A percentile compares a stretch with the other conserved stretches of the same genome.
phyloP scores from a whole-genome alignment of 2,329 filamentous ascomycete genomes.

The Grosmannia penicillata region DNA sequence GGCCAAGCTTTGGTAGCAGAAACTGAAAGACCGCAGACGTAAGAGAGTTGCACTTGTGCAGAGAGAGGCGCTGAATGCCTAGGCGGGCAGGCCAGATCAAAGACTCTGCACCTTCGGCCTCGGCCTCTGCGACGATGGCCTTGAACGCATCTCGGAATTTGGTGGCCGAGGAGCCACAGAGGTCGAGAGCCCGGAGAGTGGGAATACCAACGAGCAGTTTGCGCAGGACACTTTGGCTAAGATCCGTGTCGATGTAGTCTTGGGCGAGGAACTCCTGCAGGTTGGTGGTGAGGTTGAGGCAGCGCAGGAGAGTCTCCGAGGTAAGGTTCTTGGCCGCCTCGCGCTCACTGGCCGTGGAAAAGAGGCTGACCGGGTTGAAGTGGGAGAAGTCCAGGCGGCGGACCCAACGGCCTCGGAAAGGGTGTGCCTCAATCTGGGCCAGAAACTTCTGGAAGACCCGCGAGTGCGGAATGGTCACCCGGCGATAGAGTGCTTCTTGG shows the following conservation, averaged over 20 bases:
- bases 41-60: slow-evolving; percentile 66
- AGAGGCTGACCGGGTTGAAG: slow-evolving; percentile 67
- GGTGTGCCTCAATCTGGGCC: slow-evolving; percentile 50
- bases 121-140: slow-evolving; percentile 25
- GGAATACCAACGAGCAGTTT: slow-evolving; percentile 57
- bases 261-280: slow-evolving; percentile 66
- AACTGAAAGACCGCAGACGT: slow-evolving; percentile 51
- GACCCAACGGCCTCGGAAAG: slow-evolving; percentile 58
- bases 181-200: slow-evolving; percentile 53
- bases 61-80: slow-evolving; percentile 50
- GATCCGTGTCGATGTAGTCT: slow-evolving; percentile 67
- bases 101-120: too few species aligned
- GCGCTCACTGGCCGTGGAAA: slow-evolving; percentile 60
- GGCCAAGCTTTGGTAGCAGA: slow-evolving; percentile 53
- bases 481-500: slow-evolving; percentile 58
- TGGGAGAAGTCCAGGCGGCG: slow-evolving; percentile 73
- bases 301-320: slow-evolving; percentile 54
- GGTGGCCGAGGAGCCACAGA: slow-evolving; percentile 59
- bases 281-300: slow-evolving; percentile 56
- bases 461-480: slow-evolving; percentile 73
- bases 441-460: slow-evolving; percentile 73
- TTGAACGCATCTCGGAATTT: slow-evolving; percentile 53
- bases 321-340: slow-evolving; percentile 64
- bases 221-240: slow-evolving; percentile 50
- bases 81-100: slow-evolving; percentile 39